Conservation (phyloP, 2,329 filamentous ascomycete genomes). For the Mycosphaerella sp. region DNA sequence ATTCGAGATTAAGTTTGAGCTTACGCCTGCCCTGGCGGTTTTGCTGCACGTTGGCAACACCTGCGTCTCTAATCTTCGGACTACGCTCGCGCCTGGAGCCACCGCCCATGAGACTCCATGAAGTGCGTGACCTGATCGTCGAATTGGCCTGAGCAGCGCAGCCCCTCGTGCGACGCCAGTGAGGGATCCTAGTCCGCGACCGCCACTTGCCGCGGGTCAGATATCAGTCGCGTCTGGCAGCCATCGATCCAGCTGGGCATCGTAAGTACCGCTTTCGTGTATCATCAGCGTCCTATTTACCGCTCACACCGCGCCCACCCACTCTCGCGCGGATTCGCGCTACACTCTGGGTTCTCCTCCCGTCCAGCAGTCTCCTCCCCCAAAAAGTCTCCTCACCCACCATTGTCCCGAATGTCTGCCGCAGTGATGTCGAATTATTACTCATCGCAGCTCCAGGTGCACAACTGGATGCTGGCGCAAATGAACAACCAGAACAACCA, state of each 20-base stretch:
- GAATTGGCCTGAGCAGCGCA: constrained; percentile 17
- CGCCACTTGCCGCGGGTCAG: constrained; percentile 25
- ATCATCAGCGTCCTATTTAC: constrained; percentile 24
- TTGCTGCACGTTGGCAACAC: constrained; percentile 10
- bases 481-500: constrained; percentile 35
- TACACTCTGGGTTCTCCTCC: constrained; percentile 17
- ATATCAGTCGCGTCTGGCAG: constrained; percentile 22
- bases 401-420: constrained; percentile 30
- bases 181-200: constrained; percentile 23
- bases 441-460: constrained; percentile 32
- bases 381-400: constrained; percentile 7
- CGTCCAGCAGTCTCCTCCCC: too few relatives aligned
- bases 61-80: constrained; percentile 13
- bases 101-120: constrained; percentile 9
- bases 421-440: constrained; percentile 32
- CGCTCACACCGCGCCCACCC: constrained; percentile 23
- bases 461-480: constrained; percentile 33
- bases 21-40: constrained; percentile 13
- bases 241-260: constrained; percentile 18
- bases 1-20: constrained; percentile 20
- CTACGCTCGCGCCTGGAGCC: constrained; percentile 14
- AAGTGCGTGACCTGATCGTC: constrained; percentile 21
- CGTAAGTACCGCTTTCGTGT: constrained; percentile 24
- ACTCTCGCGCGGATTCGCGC: constrained; percentile 23
- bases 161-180: constrained; percentile 24